Evolutionary conservation across 139 green algal genomes (phyloP).

Genomic region (Chlorella sp.): DNA sequence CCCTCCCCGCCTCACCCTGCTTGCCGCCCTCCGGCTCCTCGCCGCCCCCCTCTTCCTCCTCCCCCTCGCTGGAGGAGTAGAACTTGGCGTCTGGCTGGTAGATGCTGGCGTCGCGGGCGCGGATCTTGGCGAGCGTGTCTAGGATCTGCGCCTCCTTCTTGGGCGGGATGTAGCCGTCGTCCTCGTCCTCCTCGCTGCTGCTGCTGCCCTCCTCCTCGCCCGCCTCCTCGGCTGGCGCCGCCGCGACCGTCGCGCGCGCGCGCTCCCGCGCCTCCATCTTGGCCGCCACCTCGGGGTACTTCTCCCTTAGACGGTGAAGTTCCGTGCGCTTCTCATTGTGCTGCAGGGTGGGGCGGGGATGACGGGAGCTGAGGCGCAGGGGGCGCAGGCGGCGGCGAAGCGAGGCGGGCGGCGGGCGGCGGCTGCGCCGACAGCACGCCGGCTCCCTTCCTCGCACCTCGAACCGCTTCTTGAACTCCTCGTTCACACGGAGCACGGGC

Average conservation of each 20-base stretch:
- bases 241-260: neutral
- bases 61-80: constrained; percentile 51
- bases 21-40: constrained; percentile 3
- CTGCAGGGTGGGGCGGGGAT: constrained; percentile 41
- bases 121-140: constrained; percentile 74
- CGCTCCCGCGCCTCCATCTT: constrained; percentile 24
- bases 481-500: constrained; percentile 60
- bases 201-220: constrained; percentile 9
- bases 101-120: constrained; percentile 68
- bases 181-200: constrained; percentile 41
- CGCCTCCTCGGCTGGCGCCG: neutral
- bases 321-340: constrained; percentile 85
- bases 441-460: constrained; percentile 48
- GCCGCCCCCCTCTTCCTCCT: constrained; percentile 36
- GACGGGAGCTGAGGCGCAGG: neutral
- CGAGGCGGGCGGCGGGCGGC: neutral
- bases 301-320: constrained; percentile 78
- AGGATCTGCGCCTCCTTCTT: constrained; percentile 72
- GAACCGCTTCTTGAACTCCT: constrained; percentile 71
- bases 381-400: neutral
- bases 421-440: neutral
- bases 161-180: constrained; percentile 52
- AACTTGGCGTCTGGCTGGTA: constrained; percentile 71
- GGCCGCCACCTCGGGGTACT: constrained; percentile 73
- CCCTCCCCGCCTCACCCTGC: neutral